phyloP scores from a whole-genome alignment of 306 rosid genomes.

The Cyamopsis tetragonoloba region DNA sequence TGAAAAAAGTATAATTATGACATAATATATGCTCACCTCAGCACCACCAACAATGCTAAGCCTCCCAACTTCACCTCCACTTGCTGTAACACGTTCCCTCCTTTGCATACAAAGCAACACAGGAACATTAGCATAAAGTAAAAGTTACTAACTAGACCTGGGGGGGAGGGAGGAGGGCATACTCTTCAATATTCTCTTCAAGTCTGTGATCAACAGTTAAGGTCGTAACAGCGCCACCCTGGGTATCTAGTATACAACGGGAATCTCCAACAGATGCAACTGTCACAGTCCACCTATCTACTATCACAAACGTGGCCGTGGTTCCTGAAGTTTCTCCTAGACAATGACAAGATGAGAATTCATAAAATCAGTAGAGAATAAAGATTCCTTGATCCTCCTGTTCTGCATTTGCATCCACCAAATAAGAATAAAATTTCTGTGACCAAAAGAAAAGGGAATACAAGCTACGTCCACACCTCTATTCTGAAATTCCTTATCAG shows the following conservation, averaged over 20 bases:
- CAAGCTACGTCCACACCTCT: conserved; percentile 50
- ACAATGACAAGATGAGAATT: conserved; percentile 15
- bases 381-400: conserved; percentile 31
- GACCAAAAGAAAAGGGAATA: neutral
- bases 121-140: conserved; percentile 10
- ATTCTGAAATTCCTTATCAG: conserved; percentile 92
- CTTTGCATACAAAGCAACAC: conserved; percentile 37
- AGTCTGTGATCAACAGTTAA: conserved; percentile 96
- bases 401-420: conserved; percentile 37
- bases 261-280: conserved; percentile 99
- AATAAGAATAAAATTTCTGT: neutral
- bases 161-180: conserved; percentile 22
- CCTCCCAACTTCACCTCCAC: conserved; percentile 98
- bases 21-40: conserved; percentile 54
- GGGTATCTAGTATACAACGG: conserved; percentile 89
- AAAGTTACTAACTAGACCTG: neutral
- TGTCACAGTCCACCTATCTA: conserved; percentile 97
- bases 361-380: conserved; percentile 14
- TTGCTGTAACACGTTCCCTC: conserved; percentile 90
- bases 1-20: neutral
- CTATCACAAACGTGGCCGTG: conserved; percentile 87
- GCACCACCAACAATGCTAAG: conserved; percentile 90
- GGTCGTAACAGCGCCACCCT: conserved; percentile 73
- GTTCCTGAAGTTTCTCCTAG: conserved; percentile 98
- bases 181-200: conserved; percentile 95